Base-by-base conservation (phyloP, 2,329 filamentous ascomycete genomes). In the Hyphodiscus sp. region DNA sequence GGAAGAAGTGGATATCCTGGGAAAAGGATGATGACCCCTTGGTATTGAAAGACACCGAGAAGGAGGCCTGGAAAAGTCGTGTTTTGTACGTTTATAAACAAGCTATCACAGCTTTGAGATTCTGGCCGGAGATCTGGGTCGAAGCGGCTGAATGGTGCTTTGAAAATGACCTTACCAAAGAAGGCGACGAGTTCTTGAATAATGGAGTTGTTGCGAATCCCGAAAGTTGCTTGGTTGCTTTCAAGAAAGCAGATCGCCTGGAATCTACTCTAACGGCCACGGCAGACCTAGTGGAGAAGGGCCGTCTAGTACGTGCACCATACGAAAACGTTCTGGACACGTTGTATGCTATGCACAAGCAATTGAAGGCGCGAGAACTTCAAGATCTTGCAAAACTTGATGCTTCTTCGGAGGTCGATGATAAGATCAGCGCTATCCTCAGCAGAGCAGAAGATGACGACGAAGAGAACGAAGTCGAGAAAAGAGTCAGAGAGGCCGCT, bases 41-140 rank as follows among this genome's bases (percentile, higher is more conserved):
- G 2, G 89, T 95, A 20, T 75, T 97, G 50, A 88, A 89, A 66
- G 78, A 85, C 2, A 91, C 97, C 51, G 91, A 97, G 62, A 76
- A 80, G 2, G 79, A 83, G 50, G 78, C 81, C 7, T 94, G 86
- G 71, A 87, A 86, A 61, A 80, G 87, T 60, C 85, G 94, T 42
- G 81, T 97, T 43, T 71, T 96, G 8, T 95, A 95, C 69, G 86
- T 89, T 59, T 97, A 96, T 76, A 94, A 91, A 69, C 92, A 96
- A 69, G 90, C 92, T 4, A 74, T 95, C 46, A 96, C 96, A 87
- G 86, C 91, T 3, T 74, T 99, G 52, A 85, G 91, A 49, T 99
- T 97, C 71, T 94, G 92, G 82, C 91, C 94, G 3, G 89, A 95
- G 67, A 85, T 96, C 62, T 99, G 94, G 94, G 91, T 91, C 48